Evolutionary conservation across 192 early-diverging fungal species (phyloP).

Genomic region (Rhizophagus sp.): DNA sequence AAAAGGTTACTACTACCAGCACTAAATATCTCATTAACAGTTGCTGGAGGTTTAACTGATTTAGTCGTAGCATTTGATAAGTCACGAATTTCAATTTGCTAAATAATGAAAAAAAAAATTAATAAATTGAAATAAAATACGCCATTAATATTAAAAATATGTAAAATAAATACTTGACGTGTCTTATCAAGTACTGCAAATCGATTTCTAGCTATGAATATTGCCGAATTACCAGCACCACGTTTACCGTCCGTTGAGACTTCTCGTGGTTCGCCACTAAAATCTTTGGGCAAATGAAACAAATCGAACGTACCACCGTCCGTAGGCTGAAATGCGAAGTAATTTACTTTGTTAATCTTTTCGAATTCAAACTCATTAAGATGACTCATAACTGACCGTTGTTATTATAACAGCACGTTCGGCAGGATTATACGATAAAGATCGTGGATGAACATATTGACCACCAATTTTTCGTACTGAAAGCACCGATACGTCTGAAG

Average conservation of each 20-base stretch:
- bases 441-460: conserved; percentile 73
- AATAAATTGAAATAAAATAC: background rate
- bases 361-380: background rate
- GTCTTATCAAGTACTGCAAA: conserved; percentile 94
- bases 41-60: conserved; percentile 77
- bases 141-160: background rate
- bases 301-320: conserved; percentile 95
- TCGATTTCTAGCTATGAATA: conserved; percentile 96
- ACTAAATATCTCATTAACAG: conserved; percentile 85
- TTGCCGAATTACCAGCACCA: conserved; percentile 78
- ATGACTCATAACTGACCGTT: conserved; percentile 46
- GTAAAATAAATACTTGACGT: conserved; percentile 45
- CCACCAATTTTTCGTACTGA: conserved; percentile 75
- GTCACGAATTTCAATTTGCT: conserved; percentile 85
- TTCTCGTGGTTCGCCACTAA: conserved; percentile 63
- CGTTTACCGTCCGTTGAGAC: conserved; percentile 67
- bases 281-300: conserved; percentile 78
- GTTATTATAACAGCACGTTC: conserved; percentile 89
- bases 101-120: background rate
- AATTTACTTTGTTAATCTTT: background rate
- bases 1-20: conserved; percentile 82
- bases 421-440: conserved; percentile 93
- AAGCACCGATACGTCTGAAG: conserved; percentile 76
- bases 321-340: conserved; percentile 46
- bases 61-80: conserved; percentile 86